Evolutionary conservation across 345 rosid species (phyloP).

Genomic region (Aquilaria malaccensis): DNA sequence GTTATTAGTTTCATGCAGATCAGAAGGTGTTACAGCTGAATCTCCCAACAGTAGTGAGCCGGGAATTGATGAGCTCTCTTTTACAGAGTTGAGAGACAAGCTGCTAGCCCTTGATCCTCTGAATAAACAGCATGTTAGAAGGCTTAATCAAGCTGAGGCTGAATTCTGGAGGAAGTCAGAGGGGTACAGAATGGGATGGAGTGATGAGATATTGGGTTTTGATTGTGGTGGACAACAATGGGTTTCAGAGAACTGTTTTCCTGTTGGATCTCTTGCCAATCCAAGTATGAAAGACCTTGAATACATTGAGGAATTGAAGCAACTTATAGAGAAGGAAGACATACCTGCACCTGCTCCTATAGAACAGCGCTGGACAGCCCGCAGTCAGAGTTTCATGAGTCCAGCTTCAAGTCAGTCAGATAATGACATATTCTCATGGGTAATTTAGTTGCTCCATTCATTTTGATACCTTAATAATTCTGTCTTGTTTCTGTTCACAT

Average conservation of each 20-base stretch:
- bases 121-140: slow-evolving; percentile 63
- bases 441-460: slow-evolving; percentile 21
- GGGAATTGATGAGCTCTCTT: slow-evolving; percentile 62
- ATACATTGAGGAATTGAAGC: slow-evolving; percentile 73
- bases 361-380: slow-evolving; percentile 94
- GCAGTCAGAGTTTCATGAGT: slow-evolving; percentile 84
- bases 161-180: slow-evolving; percentile 96
- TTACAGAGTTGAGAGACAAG: slow-evolving; percentile 89
- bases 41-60: slow-evolving; percentile 37
- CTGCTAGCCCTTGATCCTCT: slow-evolving; percentile 93
- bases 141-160: slow-evolving; percentile 86
- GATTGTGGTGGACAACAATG: slow-evolving; percentile 99
- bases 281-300: slow-evolving; percentile 93
- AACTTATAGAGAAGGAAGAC: slow-evolving; percentile 71
- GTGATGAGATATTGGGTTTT: slow-evolving; percentile 94
- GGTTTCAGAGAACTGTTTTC: slow-evolving; percentile 97
- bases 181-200: slow-evolving; percentile 95
- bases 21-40: slow-evolving; percentile 31
- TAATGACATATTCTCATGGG: slow-evolving; percentile 90
- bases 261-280: slow-evolving; percentile 80
- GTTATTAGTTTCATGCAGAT: slow-evolving; percentile 36
- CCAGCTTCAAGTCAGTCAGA: slow-evolving; percentile 74
- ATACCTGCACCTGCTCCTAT: slow-evolving; percentile 87
- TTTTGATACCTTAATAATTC: not conserved
- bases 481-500: not conserved